These are phyloP conservation scores for Penstemon eatonii DNA, from an alignment of 257 asterid genomes.

Conservation along the genomic window DNA sequence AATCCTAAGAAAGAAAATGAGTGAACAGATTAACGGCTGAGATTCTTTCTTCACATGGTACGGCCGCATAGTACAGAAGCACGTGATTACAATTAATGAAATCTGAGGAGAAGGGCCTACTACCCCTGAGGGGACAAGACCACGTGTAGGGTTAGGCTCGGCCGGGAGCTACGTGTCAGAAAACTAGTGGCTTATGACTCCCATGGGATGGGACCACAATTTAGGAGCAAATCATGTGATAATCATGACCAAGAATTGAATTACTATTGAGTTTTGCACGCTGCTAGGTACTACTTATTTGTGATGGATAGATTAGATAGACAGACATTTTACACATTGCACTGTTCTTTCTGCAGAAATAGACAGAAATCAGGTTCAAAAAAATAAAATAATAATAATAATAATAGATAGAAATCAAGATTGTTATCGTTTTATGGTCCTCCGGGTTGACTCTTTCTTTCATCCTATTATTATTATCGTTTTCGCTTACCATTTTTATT, in stretches of 20 bases:
- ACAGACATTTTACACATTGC: background rate
- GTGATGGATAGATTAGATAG: background rate
- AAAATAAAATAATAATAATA: no score
- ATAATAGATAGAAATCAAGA: no score
- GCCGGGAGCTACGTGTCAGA: constrained; percentile 13
- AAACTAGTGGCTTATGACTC: background rate
- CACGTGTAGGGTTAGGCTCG: constrained; percentile 16
- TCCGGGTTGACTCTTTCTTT: no score
- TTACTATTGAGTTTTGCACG: no score
- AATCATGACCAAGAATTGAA: background rate
- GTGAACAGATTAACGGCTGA: background rate
- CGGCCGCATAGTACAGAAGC: constrained; percentile 15
- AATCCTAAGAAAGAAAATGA: no score
- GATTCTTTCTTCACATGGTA: constrained; percentile 6
- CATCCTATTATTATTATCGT: no score
- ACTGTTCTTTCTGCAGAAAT: background rate
- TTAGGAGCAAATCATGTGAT: constrained; percentile 1
- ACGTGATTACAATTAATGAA: constrained; percentile 32
- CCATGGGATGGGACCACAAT: background rate
- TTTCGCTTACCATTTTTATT: no score
- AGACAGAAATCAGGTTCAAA: no score
- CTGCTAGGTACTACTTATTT: no score
- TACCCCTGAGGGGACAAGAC: constrained; percentile 22
- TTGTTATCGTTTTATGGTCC: no score
- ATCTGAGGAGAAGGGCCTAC: constrained; percentile 6